Evolutionary conservation across 257 asterid genomes (phyloP), one percentile per base, ranked within the genome.

Genomic region (Solanum arcanum): DNA sequence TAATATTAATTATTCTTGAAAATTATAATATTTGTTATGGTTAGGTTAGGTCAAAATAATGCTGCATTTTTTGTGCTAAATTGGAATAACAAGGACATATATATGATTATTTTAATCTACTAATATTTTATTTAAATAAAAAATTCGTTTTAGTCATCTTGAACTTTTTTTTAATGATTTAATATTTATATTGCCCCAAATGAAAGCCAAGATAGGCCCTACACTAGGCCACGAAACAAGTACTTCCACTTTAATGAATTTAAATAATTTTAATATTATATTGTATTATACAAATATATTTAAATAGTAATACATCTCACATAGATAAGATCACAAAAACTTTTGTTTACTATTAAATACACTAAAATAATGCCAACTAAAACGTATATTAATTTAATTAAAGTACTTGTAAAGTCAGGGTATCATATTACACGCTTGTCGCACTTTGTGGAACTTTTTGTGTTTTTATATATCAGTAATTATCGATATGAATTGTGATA

Each of bases 391-490:
- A 81, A 56, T 56, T 52, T 56, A 56, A 31, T 70, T 29, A 90
- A 88, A 84, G 88, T 69, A 87, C 86, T 90, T 86, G 62, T 88
- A 89, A 92, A 92, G 94, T 90, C 83, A 89, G 89, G 91, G 90
- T 86, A 91, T 86, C 87, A 72, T 87, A 90, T 90, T 86, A 90
- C 95, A 93, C 94, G 94, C 95, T 90, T 93, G 95, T 91, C 95
- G 90, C 93, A 92, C 89, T 90, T 86, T 87, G 85, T 66, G 86
- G 88, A 90, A 88, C 56, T 86, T 86, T 91, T 85, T 88, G 47
- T 80, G 72, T 49, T 86, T 84, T 68, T 37, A 68, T 83, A 39
- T 23, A 31, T 11, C 13, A 31, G 25, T 15, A 41, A 11, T 64
- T 78, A 62, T 5, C 6, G 25, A n/a, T 68, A 68, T 27, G 1